Evolutionary conservation across 2,329 filamentous ascomycete species (phyloP), one percentile per base, ranked within the genome.

Genomic region (Dichotomopilus funicola): DNA sequence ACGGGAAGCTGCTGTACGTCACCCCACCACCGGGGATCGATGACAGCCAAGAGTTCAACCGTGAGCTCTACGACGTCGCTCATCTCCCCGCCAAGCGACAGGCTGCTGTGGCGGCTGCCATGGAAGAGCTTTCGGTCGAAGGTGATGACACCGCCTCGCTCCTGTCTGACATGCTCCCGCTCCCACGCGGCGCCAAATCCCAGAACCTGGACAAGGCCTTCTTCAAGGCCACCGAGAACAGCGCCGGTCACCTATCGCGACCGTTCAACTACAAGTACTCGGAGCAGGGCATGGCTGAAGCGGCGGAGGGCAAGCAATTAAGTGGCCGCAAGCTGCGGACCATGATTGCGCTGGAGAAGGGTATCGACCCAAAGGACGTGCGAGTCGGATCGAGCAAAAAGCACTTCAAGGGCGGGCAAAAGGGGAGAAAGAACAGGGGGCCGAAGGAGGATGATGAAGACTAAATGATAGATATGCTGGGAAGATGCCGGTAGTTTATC

Each of bases 191-290:
- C 0, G 71, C 80, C 36, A 95, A 95, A 68, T 88, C 90, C 0
- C 76, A 83, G 61, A 81, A 80, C 55, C 76, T 99, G 19, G 94
- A 99, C 73, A 89, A 87, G 67, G 81, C 82, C n/a, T 99, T 97
- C 77, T 99, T 99, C 68, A 86, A 80, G 5, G 74, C 83, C 2
- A 80, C 78, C 1, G 78, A 81, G 54, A 77, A 80, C 9, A 80
- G 76, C 45, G 80, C 78, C 1, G 88, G 83, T 2, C 87, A 88
- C 65, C 61, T 95, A 40, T 85, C 75, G 54, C 85, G 85, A 77
- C 91, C 94, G 0, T 97, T 97, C 75, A 92, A 86, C 71, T 83
- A 94, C 74, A 88, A 94, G 73, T 95, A 96, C 72, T 85, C 85
- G 3, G 81, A 94, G 71, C 90, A 95, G 67, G 91, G 90, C 4